These are phyloP conservation scores for Carallia brachiata DNA, from an alignment of 345 rosid species.

Conservation along the genomic window DNA sequence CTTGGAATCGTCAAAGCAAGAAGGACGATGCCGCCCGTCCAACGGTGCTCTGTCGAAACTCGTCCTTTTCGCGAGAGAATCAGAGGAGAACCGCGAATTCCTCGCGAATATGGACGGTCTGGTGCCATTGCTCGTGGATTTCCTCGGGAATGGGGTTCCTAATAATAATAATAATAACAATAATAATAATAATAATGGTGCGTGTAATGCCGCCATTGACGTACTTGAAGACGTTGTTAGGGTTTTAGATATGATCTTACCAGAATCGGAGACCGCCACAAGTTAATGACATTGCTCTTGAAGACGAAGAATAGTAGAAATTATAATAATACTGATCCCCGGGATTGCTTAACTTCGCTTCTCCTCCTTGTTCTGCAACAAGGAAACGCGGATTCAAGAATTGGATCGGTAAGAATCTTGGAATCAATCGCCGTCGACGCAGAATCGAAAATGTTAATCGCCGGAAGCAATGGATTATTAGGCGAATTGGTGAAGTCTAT, in stretches of 20 bases:
- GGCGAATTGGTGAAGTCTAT: conserved; percentile 36
- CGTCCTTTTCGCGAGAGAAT: conserved; percentile 45
- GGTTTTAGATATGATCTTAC: conserved; percentile 37
- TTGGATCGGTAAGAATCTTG: conserved; percentile 50
- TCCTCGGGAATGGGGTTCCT: conserved; percentile 35
- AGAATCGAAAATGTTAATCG: conserved; percentile 44
- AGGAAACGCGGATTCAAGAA: conserved; percentile 44
- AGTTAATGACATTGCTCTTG: conserved; percentile 22
- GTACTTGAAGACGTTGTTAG: conserved; percentile 37
- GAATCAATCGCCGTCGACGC: conserved; percentile 46
- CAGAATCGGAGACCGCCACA: conserved; percentile 38
- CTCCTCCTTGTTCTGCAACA: conserved; percentile 35
- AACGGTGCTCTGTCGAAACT: conserved; percentile 32
- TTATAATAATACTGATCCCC: conserved; percentile 8
- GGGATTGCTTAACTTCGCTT: conserved; percentile 42
- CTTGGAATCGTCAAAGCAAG: conserved; percentile 17
- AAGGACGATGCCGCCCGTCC: conserved; percentile 6
- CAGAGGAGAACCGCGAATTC: conserved; percentile 54
- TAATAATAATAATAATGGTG: not conserved
- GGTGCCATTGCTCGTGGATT: conserved; percentile 44
- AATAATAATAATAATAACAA: not conserved
- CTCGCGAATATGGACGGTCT: conserved; percentile 50
- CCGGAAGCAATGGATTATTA: conserved; percentile 51
- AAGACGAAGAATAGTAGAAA: conserved; percentile 9
- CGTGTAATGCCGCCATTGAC: conserved; percentile 12